These are phyloP conservation scores for Lobulomyces angularis DNA, from an alignment of 192 early-diverging fungal genomes.

Conservation along the genomic window DNA sequence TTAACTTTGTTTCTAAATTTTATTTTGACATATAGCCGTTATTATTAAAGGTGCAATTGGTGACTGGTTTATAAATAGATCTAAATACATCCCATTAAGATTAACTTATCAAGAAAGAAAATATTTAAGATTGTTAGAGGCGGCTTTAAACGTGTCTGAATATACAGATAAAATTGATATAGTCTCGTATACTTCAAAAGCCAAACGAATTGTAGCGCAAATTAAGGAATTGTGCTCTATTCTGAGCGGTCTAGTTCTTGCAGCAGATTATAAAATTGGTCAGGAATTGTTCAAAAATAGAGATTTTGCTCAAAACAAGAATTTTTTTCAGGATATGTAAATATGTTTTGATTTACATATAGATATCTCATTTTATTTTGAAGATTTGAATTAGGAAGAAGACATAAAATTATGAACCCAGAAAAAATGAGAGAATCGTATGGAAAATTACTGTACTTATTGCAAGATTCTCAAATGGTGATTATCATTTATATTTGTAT, in stretches of 20 bases:
- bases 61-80: slow-evolving; percentile 72
- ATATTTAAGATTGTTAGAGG: slow-evolving; percentile 83
- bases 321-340: slow-evolving; percentile 37
- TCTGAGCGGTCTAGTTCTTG: slow-evolving; percentile 77
- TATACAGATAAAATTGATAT: slow-evolving; percentile 78
- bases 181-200: slow-evolving; percentile 47
- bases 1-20: not conserved
- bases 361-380: too few species aligned
- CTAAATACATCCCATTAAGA: slow-evolving; percentile 91
- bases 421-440: slow-evolving; percentile 95
- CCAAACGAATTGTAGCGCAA: slow-evolving; percentile 81
- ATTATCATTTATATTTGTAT: slow-evolving; percentile 3
- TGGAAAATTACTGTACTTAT: slow-evolving; percentile 90
- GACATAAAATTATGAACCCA: slow-evolving; percentile 57
- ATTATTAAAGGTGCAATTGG: slow-evolving; percentile 36
- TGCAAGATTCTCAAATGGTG: slow-evolving; percentile 49
- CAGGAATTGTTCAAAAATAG: slow-evolving; percentile 35
- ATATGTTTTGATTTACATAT: too few species aligned
- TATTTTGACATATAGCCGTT: slow-evolving; percentile 8
- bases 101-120: slow-evolving; percentile 84
- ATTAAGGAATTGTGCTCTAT: slow-evolving; percentile 95
- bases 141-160: slow-evolving; percentile 82
- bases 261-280: slow-evolving; percentile 38
- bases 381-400: slow-evolving; percentile 35
- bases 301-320: slow-evolving; percentile 32